These are phyloP conservation scores for Telfairia occidentalis DNA, from an alignment of 331 rosid genomes.

Conservation along the genomic window DNA sequence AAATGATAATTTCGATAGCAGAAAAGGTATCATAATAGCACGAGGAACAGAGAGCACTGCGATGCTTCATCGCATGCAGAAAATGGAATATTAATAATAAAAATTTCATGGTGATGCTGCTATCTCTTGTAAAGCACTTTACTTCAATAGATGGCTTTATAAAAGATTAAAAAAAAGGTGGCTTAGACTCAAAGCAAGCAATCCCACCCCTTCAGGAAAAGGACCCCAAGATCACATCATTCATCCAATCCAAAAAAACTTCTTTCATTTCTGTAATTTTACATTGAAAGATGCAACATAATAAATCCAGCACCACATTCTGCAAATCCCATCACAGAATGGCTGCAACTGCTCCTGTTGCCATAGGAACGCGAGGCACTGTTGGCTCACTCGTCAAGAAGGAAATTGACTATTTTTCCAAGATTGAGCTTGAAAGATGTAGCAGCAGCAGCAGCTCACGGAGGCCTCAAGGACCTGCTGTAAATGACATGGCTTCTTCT, in stretches of 20 bases:
- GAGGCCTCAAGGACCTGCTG: conserved; percentile 28
- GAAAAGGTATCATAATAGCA: neutral
- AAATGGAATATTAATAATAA: neutral
- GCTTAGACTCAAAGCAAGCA: conserved; percentile 39
- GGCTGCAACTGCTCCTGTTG: conserved; percentile 53
- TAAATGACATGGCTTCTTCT: conserved; percentile 38
- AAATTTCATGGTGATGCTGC: conserved; percentile 30
- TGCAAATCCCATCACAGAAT: conserved; percentile 28
- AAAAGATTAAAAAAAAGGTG: conserved; percentile 17
- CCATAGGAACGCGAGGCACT: conserved; percentile 79
- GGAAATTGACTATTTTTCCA: conserved; percentile 78
- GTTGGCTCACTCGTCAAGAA: conserved; percentile 77
- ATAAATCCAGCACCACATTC: conserved; percentile 26
- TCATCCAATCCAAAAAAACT: conserved; percentile 31
- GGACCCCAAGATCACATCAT: conserved; percentile 28
- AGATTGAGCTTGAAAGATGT: conserved; percentile 43
- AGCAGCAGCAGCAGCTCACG: conserved; percentile 25
- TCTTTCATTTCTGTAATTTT: conserved; percentile 16
- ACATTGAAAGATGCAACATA: conserved; percentile 24
- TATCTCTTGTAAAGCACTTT: conserved; percentile 18
- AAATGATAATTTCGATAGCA: no score
- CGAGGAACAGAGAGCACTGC: neutral
- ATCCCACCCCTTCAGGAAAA: conserved; percentile 17
- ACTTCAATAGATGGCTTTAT: conserved; percentile 16
- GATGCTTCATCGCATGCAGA: conserved; percentile 1